Conservation (phyloP, 2,329 filamentous ascomycete species). For the Cladosporium oxysporum region DNA sequence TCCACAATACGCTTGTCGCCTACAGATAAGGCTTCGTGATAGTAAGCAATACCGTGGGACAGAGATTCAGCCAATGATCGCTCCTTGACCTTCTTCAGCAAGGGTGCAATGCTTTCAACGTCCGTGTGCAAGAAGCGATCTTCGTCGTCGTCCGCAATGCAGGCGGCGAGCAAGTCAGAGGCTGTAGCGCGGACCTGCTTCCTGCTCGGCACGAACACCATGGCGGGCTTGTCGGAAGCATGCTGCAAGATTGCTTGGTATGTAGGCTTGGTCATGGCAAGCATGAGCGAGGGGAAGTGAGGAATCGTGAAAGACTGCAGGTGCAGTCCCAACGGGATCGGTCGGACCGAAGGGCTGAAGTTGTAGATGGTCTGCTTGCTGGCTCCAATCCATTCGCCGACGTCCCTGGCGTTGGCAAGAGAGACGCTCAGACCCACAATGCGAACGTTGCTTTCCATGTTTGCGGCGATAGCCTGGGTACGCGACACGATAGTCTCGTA, state of each 20-base stretch:
- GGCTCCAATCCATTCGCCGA: slow-evolving; percentile 97
- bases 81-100: slow-evolving; percentile 83
- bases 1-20: slow-evolving; percentile 93
- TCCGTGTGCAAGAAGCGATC: slow-evolving; percentile 90
- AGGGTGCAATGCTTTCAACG: slow-evolving; percentile 75
- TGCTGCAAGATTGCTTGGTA: slow-evolving; percentile 87
- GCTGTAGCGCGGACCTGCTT: slow-evolving; percentile 91
- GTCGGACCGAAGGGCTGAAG: slow-evolving; percentile 89
- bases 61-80: slow-evolving; percentile 84
- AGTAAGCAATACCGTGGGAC: slow-evolving; percentile 93
- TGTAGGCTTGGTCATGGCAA: slow-evolving; percentile 94
- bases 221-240: slow-evolving; percentile 78
- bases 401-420: slow-evolving; percentile 85
- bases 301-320: slow-evolving; percentile 95
- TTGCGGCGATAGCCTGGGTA: slow-evolving; percentile 92
- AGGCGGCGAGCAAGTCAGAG: slow-evolving; percentile 83
- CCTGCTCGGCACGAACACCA: slow-evolving; percentile 88
- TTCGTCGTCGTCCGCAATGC: slow-evolving; percentile 84
- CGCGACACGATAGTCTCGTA: slow-evolving; percentile 98
- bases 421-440: slow-evolving; percentile 91
- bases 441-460: slow-evolving; percentile 80
- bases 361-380: slow-evolving; percentile 99
- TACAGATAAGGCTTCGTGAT: slow-evolving; percentile 85
- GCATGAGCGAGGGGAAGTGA: slow-evolving; percentile 96
- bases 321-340: slow-evolving; percentile 87